phyloP scores from a whole-genome alignment of 2,329 filamentous ascomycete genomes.

The Alternaria burnsii region DNA sequence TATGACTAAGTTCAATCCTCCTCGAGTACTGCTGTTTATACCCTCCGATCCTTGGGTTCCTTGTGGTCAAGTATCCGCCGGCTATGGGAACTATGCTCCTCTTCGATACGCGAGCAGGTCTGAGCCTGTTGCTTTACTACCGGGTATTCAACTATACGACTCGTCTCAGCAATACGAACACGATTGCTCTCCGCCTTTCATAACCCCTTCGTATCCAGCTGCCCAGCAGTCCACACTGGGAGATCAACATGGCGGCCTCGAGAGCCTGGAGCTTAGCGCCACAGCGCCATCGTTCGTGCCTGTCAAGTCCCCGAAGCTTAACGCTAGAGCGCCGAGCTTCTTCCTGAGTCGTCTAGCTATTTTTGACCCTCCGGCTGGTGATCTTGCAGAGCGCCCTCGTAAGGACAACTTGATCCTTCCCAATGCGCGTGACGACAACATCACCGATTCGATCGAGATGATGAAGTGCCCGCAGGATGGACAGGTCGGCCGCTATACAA shows the following conservation, averaged over 20 bases:
- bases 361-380: background rate
- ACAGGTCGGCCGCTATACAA: slow-evolving; percentile 1
- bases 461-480: background rate
- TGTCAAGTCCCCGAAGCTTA: background rate
- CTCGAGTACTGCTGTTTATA: background rate
- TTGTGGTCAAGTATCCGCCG: too few relatives aligned
- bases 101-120: background rate
- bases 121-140: background rate
- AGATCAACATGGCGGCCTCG: background rate
- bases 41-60: background rate
- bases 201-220: background rate
- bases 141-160: background rate
- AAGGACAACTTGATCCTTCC: background rate
- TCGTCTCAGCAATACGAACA: background rate
- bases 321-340: background rate
- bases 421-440: background rate
- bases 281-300: background rate
- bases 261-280: background rate
- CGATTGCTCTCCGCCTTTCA: background rate
- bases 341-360: background rate
- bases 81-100: background rate
- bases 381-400: background rate
- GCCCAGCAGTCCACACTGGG: background rate
- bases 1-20: background rate
- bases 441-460: background rate